Evolutionary conservation across 2,329 filamentous ascomycete species (phyloP), one percentile per base, ranked within the genome.

Genomic region (Lasiodiplodia sp.): DNA sequence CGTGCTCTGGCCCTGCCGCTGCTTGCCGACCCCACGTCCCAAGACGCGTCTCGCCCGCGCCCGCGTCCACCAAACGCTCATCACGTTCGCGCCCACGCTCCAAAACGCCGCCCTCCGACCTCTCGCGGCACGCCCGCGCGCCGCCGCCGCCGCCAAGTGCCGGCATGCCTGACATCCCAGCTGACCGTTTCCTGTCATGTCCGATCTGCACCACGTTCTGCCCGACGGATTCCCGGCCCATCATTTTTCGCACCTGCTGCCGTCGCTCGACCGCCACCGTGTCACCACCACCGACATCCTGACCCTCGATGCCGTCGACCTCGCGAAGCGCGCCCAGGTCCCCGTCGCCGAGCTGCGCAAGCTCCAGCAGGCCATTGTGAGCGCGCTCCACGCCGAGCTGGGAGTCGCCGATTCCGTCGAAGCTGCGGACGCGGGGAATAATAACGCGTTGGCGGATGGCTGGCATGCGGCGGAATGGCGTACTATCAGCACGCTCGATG

Each of bases 201-300:
- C 90, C 75, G 95, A 98, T 87, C 89, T 98, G 77, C 87, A 91
- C 77, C 87, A 88, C 77, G 88, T 96, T 78, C 87, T 97, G 72
- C 94, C 95, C 75, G 86, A 89, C 81, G 47, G 65, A 28, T 96
- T 97, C 77, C 87, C 91, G 70, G 86, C 87, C 72, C 85, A 87
- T 76, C 86, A 87, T 70, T 95, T 92, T 81, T 85, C 90, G 52
- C 89, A 91, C 75, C 89, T 97, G 57, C 82, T 97, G 38, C 90
- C 92, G 2, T 88, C 89, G 25, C 87, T 98, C 67, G 95, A 98
- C 82, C 88, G 88, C 78, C 89, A 92, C 74, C 85, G 86, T 64
- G 84, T 99, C 77, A 92, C 92, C 31, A 92, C 92, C 38, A 90
- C 89, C 73, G 96, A 99, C 78, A 87, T 99, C 60, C 86, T 99